Evolutionary conservation across 2,329 filamentous ascomycete genomes (phyloP).

Genomic region (Pseudocercospora crystallina): DNA sequence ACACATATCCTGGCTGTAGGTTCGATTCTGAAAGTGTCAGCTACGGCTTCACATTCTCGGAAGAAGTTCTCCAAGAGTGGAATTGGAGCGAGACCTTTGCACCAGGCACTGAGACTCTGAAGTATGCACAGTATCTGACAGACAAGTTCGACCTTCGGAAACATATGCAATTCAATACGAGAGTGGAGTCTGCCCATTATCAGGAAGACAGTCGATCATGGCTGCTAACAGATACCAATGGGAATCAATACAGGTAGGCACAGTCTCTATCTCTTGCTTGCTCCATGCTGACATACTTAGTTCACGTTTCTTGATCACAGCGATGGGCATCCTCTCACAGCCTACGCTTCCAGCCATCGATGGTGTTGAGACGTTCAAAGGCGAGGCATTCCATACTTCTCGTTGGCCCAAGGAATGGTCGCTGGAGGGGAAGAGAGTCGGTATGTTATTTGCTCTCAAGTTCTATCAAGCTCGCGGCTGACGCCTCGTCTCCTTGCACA

Average conservation of each 20-base stretch:
- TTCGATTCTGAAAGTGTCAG: constrained; percentile 49
- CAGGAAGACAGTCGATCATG: constrained; percentile 35
- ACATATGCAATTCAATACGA: constrained; percentile 45
- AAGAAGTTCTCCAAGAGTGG: constrained; percentile 46
- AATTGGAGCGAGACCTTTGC: constrained; percentile 39
- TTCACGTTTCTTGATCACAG: constrained; percentile 42
- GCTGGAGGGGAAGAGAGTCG: constrained; percentile 38
- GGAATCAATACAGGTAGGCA: constrained; percentile 31
- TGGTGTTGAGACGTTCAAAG: constrained; percentile 38
- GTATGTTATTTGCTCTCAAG: constrained; percentile 1
- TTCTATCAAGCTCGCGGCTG: too few relatives aligned
- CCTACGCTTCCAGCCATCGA: constrained; percentile 36
- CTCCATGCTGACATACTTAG: constrained; percentile 15
- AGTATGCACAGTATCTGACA: constrained; percentile 51
- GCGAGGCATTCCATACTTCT: constrained; percentile 40
- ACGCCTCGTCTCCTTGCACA: too few relatives aligned
- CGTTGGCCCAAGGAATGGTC: constrained; percentile 37
- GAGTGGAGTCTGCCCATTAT: constrained; percentile 37
- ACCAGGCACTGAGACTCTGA: constrained; percentile 45
- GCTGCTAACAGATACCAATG: constrained; percentile 31
- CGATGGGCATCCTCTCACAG: constrained; percentile 39
- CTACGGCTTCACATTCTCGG: constrained; percentile 46
- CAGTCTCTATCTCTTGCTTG: too few relatives aligned
- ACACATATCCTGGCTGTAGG: constrained; percentile 48
- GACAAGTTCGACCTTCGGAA: constrained; percentile 44